A percentile compares a stretch with the other conserved stretches of the same genome.
Evolutionary conservation across 352 stramenopile genomes (phyloP).

Genomic region (Globisporangium acanthophoron): DNA sequence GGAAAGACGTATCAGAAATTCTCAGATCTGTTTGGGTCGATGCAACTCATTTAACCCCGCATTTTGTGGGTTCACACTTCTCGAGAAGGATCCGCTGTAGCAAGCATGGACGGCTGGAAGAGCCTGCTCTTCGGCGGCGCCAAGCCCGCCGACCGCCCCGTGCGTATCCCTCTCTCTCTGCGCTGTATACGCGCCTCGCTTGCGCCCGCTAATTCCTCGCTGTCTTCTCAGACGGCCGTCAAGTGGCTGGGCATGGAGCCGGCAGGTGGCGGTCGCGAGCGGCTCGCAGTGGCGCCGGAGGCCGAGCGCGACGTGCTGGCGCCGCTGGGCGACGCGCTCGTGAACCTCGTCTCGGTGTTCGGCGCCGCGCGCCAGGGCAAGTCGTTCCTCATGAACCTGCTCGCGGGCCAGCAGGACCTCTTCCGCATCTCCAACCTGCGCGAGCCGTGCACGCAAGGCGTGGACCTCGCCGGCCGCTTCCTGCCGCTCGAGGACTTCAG

Average conservation of each 20-base stretch:
- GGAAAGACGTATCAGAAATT: too few relatives aligned
- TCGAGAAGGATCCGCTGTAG: not conserved
- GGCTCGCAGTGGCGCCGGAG: slow-evolving; percentile 68
- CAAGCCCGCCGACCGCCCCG: slow-evolving; percentile 19
- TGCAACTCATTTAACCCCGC: too few relatives aligned
- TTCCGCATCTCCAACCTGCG: slow-evolving; percentile 87
- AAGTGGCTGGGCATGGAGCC: slow-evolving; percentile 80
- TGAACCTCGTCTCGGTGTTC: slow-evolving; percentile 87
- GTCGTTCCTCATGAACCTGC: slow-evolving; percentile 85
- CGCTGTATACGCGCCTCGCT: not conserved
- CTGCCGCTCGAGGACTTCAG: slow-evolving; percentile 67
- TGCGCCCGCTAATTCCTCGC: not conserved
- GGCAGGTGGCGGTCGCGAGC: slow-evolving; percentile 28
- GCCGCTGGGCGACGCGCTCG: slow-evolving; percentile 49
- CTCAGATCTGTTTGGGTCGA: too few relatives aligned
- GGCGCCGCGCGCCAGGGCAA: slow-evolving; percentile 80
- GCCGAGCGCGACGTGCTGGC: slow-evolving; percentile 51
- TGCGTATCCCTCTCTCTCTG: not conserved
- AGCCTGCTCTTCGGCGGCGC: slow-evolving; percentile 33
- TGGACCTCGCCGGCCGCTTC: slow-evolving; percentile 78
- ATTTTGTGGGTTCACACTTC: not conserved
- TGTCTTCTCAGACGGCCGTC: slow-evolving; percentile 28
- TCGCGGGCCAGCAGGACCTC: slow-evolving; percentile 80
- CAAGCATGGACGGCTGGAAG: slow-evolving; percentile 30
- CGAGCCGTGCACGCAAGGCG: slow-evolving; percentile 81